Base-by-base conservation (phyloP, 129 eudicot species). In the Tanacetum coccineum region DNA sequence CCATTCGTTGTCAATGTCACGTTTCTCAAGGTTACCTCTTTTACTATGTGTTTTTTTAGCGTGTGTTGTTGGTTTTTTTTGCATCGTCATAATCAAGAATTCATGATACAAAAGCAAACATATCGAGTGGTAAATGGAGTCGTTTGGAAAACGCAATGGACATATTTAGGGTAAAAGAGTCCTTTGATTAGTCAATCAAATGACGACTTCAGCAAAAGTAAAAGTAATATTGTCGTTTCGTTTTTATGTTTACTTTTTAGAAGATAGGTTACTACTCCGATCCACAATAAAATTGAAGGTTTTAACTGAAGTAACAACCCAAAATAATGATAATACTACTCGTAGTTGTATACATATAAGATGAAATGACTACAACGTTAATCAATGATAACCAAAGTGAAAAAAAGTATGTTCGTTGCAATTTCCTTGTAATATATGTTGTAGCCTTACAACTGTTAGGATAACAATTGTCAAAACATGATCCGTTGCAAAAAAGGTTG, bases 1-100 rank as follows among this genome's bases (percentile, higher is more conserved):
- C 68, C 69, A 50, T 75, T 75, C 64, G 42, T 39, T 67, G 63
- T 59, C 79, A 26, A 59, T 75, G 63, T 75, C 74, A 75, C 74
- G 11, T 25, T 54, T 62, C 61, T 50, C 74, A 60, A 68, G 15
- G 57, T 66, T 36, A n/a, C 76, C 40, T 45, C 66, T 52, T 72
- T 54, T 17, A 6, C 60, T 22, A 22, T 17, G 26, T 66, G n/a
- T 40, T 14, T 12, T 40, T 63, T 63, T 36, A 36, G 68, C 21
- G 28, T 39, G 51, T 44, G 9, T 40, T 60, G 10, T 62, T 44
- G 54, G 54, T 62, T 42, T 42, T 50, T 52, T 53, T 58, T 58
- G 2, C 54, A 14, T 21, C 69, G 26, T 48, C 46, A 49, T 66
- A 47, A 64, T 66, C n/a, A 66, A 17, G 13, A 39, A 21, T 18